phyloP scores from a whole-genome alignment of 208 protist genomes.

The Trypanosoma brucei region DNA sequence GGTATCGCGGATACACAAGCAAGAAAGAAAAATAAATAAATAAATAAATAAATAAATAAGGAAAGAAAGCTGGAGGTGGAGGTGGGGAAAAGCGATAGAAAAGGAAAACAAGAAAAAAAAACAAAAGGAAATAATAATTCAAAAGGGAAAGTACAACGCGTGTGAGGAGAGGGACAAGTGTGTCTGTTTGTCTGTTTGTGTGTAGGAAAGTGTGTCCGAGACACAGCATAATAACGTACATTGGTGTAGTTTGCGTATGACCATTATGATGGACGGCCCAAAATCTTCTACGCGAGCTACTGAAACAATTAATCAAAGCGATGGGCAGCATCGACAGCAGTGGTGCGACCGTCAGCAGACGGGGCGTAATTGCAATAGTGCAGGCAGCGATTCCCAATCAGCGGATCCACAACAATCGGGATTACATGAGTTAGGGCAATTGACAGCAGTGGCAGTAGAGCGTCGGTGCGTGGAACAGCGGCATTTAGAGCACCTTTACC shows the following conservation, averaged over 20 bases:
- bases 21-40: not conserved
- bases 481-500: conserved; percentile 11
- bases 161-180: no score
- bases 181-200: no score
- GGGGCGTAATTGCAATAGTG: not conserved
- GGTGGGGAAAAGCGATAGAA: not conserved
- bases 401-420: not conserved
- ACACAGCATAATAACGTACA: no score
- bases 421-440: conserved; percentile 46
- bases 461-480: conserved; percentile 51
- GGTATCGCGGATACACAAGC: not conserved
- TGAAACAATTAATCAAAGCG: no score
- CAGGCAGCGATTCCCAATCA: not conserved
- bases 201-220: no score
- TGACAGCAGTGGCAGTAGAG: conserved; percentile 57
- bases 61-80: not conserved
- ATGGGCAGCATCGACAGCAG: not conserved
- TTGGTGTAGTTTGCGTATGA: no score
- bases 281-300: no score
- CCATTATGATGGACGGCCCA: no score
- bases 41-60: not conserved
- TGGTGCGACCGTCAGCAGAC: not conserved
- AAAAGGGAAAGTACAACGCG: not conserved
- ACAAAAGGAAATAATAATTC: not conserved
- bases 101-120: no score